These are phyloP conservation scores for Gaeumannomyces sp. DNA, from an alignment of 2,329 filamentous ascomycete species.

Conservation along the genomic window DNA sequence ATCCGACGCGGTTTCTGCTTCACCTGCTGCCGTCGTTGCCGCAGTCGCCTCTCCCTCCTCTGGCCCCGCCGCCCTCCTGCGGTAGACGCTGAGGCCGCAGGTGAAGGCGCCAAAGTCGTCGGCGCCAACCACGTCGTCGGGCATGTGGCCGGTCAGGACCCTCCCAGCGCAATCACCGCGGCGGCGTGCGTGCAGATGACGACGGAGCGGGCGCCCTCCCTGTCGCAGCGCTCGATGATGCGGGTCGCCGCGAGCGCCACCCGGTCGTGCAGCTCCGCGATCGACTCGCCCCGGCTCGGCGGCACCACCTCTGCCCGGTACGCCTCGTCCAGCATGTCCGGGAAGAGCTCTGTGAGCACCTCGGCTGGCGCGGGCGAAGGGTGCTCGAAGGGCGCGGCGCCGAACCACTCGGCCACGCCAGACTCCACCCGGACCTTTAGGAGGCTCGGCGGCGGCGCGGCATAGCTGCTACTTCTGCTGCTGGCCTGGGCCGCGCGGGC, in stretches of 20 bases:
- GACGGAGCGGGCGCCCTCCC: conserved; percentile 61
- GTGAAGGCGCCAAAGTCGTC: conserved; percentile 86
- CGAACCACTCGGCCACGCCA: conserved; percentile 82
- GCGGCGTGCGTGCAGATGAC: conserved; percentile 88
- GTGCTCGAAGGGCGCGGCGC: conserved; percentile 76
- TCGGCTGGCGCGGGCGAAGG: conserved; percentile 64
- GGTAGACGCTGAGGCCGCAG: conserved; percentile 67
- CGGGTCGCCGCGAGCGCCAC: conserved; percentile 62
- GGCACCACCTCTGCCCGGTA: conserved; percentile 63
- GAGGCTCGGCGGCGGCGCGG: conserved; percentile 8
- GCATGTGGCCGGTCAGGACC: conserved; percentile 71
- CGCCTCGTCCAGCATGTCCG: conserved; percentile 44
- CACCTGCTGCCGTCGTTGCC: conserved; percentile 4
- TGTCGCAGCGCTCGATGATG: conserved; percentile 68
- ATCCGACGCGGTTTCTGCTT: conserved; percentile 1
- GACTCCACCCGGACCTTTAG: conserved; percentile 47
- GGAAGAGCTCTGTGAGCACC: conserved; percentile 62
- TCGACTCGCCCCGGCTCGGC: conserved; percentile 68
- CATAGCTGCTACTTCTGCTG: conserved; percentile 3
- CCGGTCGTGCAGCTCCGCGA: conserved; percentile 73
- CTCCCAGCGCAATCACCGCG: conserved; percentile 81
- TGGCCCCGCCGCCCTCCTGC: conserved; percentile 18
- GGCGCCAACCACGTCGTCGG: conserved; percentile 55
- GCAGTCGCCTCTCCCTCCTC: conserved; percentile 19
- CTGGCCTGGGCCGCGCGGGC: conserved; percentile 23